phyloP scores from a whole-genome alignment of 108 stramenopile genomes.

The Skeletonema marinoi region DNA sequence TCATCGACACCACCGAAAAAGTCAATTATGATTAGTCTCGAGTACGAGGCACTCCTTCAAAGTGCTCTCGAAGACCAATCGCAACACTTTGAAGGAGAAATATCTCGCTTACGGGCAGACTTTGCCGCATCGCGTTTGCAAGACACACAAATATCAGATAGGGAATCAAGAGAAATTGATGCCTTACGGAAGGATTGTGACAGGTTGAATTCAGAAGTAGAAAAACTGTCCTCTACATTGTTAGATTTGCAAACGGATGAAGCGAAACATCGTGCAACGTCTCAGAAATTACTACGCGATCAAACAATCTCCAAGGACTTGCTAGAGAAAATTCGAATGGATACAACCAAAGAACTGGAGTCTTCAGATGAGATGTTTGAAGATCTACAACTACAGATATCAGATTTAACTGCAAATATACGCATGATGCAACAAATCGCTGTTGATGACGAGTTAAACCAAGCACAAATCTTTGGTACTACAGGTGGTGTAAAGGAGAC shows the following conservation, averaged over 20 bases:
- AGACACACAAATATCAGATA: conserved; percentile 42
- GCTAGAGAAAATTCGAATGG: conserved; percentile 70
- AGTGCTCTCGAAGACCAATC: conserved; percentile 92
- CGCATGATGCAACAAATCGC: conserved; percentile 73
- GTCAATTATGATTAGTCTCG: conserved; percentile 82
- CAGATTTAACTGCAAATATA: conserved; percentile 80
- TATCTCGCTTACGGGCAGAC: conserved; percentile 64
- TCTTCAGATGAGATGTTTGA: conserved; percentile 59
- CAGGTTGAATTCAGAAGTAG: conserved; percentile 50
- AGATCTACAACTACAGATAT: conserved; percentile 82
- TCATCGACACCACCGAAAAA: conserved; percentile 65
- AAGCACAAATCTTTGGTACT: conserved; percentile 82
- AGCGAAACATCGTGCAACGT: conserved; percentile 56
- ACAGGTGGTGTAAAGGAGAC: conserved; percentile 20
- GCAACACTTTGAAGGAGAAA: conserved; percentile 85
- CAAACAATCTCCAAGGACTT: conserved; percentile 73
- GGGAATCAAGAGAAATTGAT: conserved; percentile 55
- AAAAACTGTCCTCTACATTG: conserved; percentile 46
- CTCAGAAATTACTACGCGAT: conserved; percentile 69
- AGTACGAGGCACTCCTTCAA: conserved; percentile 86
- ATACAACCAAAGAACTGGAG: conserved; percentile 50
- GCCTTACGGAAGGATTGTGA: conserved; percentile 59
- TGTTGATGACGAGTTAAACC: conserved; percentile 61
- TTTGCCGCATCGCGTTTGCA: conserved; percentile 62
- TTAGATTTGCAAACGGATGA: conserved; percentile 75